Conservation (phyloP, 2,329 filamentous ascomycete genomes). For the Trichoderma simmonsii region DNA sequence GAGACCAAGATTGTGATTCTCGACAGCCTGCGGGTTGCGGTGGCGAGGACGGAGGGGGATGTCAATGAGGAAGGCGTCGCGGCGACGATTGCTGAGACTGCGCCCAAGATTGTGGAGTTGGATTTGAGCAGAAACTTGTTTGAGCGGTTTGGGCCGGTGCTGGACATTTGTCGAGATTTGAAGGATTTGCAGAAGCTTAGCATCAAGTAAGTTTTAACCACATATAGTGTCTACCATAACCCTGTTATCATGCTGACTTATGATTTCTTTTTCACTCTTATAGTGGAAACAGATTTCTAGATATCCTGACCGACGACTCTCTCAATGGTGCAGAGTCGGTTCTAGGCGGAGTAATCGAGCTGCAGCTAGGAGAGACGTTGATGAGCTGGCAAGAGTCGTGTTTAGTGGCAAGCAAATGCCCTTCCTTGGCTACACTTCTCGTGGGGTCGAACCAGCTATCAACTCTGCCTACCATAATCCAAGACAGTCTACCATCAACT, state of each 20-base stretch:
- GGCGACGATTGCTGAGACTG: slow-evolving; percentile 47
- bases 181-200: slow-evolving; percentile 63
- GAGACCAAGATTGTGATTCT: slow-evolving; percentile 80
- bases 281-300: slow-evolving; percentile 71
- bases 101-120: slow-evolving; percentile 69
- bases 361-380: slow-evolving; percentile 66
- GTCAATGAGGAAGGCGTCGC: slow-evolving; percentile 29
- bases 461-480: slow-evolving; percentile 43
- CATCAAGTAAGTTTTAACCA: slow-evolving; percentile 73
- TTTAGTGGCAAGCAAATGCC: slow-evolving; percentile 52
- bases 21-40: slow-evolving; percentile 66
- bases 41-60: slow-evolving; percentile 31
- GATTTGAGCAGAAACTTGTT: slow-evolving; percentile 86
- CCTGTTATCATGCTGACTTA: background rate
- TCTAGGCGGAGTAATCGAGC: slow-evolving; percentile 53
- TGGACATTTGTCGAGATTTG: slow-evolving; percentile 68
- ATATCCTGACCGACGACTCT: slow-evolving; percentile 36
- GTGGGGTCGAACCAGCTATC: slow-evolving; percentile 58
- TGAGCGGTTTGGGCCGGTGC: slow-evolving; percentile 62
- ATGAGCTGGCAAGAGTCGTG: slow-evolving; percentile 64
- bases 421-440: slow-evolving; percentile 47
- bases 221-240: background rate
- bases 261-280: background rate
- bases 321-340: slow-evolving; percentile 35
- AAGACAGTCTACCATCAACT: slow-evolving; percentile 43